A percentile compares a stretch with the other conserved stretches of the same genome.
Conservation (phyloP, 2,329 filamentous ascomycete genomes). For the Xylaria sp. region DNA sequence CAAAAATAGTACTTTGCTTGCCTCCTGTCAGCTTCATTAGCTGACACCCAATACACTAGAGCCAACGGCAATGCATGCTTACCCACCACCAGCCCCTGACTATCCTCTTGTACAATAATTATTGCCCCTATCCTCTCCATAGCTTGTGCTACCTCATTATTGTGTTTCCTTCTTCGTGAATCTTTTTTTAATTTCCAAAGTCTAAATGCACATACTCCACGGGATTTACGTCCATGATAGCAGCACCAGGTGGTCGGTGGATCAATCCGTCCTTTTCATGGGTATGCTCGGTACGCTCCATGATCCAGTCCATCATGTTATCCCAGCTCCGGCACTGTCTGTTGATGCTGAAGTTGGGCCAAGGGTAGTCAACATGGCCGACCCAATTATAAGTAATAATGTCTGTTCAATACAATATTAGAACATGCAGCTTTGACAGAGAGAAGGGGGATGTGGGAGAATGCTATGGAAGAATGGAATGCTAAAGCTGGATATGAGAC, state of each 20-base stretch:
- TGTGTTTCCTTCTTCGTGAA: background rate
- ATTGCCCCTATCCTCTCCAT: too few relatives aligned
- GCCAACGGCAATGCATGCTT: background rate
- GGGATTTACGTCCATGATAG: slow-evolving; percentile 11
- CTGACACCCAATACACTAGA: too few relatives aligned
- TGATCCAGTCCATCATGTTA: slow-evolving; percentile 14
- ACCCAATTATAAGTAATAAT: slow-evolving; percentile 32
- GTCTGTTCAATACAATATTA: background rate
- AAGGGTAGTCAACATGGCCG: slow-evolving; percentile 19
- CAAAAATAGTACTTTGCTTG: too few relatives aligned
- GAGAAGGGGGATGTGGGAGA: background rate
- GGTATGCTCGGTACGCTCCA: slow-evolving; percentile 12
- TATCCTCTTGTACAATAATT: too few relatives aligned
- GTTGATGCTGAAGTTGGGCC: slow-evolving; percentile 23
- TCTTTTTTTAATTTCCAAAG: slow-evolving; percentile 2
- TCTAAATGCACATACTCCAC: slow-evolving; percentile 16
- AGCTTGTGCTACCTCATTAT: background rate
- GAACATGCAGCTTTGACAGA: background rate
- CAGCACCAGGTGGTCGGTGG: slow-evolving; percentile 6
- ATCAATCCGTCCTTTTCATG: slow-evolving; percentile 14
- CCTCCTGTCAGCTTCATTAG: too few relatives aligned
- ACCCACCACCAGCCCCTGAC: too few relatives aligned
- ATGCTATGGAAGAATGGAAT: background rate
- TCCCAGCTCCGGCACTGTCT: slow-evolving; percentile 23
- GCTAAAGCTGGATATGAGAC: background rate